Conservation (phyloP, 2,329 filamentous ascomycete species). For the Diaporthe amygdali region DNA sequence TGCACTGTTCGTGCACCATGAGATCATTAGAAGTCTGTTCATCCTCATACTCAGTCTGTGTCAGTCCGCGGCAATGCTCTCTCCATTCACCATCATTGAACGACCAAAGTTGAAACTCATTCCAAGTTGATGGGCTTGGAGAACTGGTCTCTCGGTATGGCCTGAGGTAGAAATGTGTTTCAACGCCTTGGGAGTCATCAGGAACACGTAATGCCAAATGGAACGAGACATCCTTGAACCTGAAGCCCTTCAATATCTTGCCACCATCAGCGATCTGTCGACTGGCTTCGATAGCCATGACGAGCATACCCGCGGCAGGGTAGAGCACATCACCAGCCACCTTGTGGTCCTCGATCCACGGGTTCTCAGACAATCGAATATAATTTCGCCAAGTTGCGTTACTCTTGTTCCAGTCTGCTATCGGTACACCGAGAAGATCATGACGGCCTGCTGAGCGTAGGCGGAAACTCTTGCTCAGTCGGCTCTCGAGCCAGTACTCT, state of each 20-base stretch:
- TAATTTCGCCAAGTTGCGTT: constrained; percentile 28
- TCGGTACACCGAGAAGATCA: constrained; percentile 14
- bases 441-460: constrained; percentile 6
- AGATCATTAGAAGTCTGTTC: not conserved
- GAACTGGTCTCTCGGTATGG: constrained; percentile 23
- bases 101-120: constrained; percentile 33
- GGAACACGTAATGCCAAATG: constrained; percentile 31
- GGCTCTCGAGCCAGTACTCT: constrained; percentile 52
- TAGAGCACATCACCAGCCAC: constrained; percentile 36
- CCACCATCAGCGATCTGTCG: constrained; percentile 25
- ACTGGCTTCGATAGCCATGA: constrained; percentile 37
- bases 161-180: constrained; percentile 29
- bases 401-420: constrained; percentile 15
- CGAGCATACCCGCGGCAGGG: constrained; percentile 35
- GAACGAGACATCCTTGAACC: constrained; percentile 29
- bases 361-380: constrained; percentile 32
- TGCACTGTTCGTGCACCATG: not conserved
- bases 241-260: constrained; percentile 13
- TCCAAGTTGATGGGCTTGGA: constrained; percentile 23
- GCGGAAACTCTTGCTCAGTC: constrained; percentile 38
- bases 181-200: constrained; percentile 25
- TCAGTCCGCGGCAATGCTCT: constrained; percentile 33
- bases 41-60: constrained; percentile 23
- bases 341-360: constrained; percentile 40
- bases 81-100: constrained; percentile 27